These are phyloP conservation scores for Didymella glomerata DNA, from an alignment of 2,329 filamentous ascomycete genomes.

Conservation along the genomic window DNA sequence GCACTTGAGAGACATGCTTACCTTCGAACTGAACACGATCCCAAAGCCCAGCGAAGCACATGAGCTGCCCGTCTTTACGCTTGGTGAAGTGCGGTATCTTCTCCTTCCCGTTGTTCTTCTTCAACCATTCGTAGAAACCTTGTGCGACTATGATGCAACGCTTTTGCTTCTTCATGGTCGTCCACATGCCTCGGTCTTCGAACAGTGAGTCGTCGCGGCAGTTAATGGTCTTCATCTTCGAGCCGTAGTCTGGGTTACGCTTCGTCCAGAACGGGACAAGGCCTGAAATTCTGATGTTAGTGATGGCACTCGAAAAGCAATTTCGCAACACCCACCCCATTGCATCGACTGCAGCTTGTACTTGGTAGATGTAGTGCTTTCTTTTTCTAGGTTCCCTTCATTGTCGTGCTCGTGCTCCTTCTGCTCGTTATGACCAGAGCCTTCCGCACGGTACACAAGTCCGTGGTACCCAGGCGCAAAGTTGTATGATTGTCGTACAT, in stretches of 20 bases:
- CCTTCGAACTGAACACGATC: slow-evolving; percentile 85
- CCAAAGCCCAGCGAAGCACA: slow-evolving; percentile 93
- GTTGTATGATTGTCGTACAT: slow-evolving; percentile 81
- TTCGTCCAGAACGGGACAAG: slow-evolving; percentile 95
- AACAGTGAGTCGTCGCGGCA: slow-evolving; percentile 88
- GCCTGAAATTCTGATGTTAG: slow-evolving; percentile 52
- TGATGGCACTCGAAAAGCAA: background rate
- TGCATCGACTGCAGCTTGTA: slow-evolving; percentile 94
- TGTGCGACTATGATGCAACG: slow-evolving; percentile 87
- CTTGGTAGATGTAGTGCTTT: slow-evolving; percentile 53
- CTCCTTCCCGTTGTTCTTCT: slow-evolving; percentile 76
- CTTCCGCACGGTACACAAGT: slow-evolving; percentile 82
- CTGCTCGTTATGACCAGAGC: slow-evolving; percentile 65
- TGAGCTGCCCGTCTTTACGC: slow-evolving; percentile 80
- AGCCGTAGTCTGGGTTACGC: slow-evolving; percentile 77
- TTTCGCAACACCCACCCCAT: slow-evolving; percentile 68
- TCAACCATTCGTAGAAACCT: slow-evolving; percentile 97
- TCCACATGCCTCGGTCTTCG: slow-evolving; percentile 85
- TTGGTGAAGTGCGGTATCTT: slow-evolving; percentile 87
- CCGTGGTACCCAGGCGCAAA: slow-evolving; percentile 90
- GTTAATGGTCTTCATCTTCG: slow-evolving; percentile 89
- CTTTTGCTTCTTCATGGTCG: slow-evolving; percentile 86
- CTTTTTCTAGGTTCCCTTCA: slow-evolving; percentile 19
- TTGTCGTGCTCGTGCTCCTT: slow-evolving; percentile 19
- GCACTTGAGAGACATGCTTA: slow-evolving; percentile 41